Evolutionary conservation across 192 early-diverging fungal genomes (phyloP).

Genomic region (Entomortierella lignicola): DNA sequence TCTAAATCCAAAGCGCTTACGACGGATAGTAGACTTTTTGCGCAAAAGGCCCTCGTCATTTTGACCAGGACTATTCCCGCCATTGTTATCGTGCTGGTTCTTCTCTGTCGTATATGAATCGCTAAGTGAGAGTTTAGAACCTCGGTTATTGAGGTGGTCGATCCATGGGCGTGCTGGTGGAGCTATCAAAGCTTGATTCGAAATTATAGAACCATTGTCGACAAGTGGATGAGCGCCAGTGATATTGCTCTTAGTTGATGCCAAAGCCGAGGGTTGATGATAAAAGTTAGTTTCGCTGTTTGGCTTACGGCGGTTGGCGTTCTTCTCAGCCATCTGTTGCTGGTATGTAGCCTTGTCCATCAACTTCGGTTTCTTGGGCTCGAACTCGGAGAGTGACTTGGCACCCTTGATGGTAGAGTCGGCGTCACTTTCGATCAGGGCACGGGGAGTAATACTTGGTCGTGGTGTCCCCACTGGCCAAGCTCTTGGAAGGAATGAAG

Average conservation of each 20-base stretch:
- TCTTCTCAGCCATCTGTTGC: conserved; percentile 48
- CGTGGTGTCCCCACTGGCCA: conserved; percentile 49
- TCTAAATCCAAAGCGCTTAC: conserved; percentile 43
- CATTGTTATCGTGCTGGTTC: conserved; percentile 1
- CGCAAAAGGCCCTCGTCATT: conserved; percentile 23
- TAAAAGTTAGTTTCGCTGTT: conserved; percentile 30
- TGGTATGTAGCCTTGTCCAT: conserved; percentile 54
- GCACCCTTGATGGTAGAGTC: conserved; percentile 13
- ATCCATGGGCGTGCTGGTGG: conserved; percentile 44
- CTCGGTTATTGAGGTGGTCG: conserved; percentile 32
- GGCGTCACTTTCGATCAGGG: conserved; percentile 17
- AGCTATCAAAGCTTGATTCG: conserved; percentile 22
- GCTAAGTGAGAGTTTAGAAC: conserved; percentile 26
- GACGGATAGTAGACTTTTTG: conserved; percentile 42
- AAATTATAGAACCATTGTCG: conserved; percentile 16
- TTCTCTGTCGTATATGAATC: conserved; percentile 38
- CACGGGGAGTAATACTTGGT: conserved; percentile 9
- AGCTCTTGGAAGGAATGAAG: conserved; percentile 23
- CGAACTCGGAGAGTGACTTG: conserved; percentile 52
- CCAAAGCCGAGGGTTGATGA: conserved; percentile 18
- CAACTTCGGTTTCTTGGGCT: conserved; percentile 49
- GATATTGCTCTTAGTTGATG: conserved; percentile 21
- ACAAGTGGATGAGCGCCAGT: conserved; percentile 33
- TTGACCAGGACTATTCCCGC: neutral
- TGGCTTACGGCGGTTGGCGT: conserved; percentile 29